These are phyloP conservation scores for Citrullus mucosospermus DNA, from an alignment of 306 rosid species.

Conservation along the genomic window DNA sequence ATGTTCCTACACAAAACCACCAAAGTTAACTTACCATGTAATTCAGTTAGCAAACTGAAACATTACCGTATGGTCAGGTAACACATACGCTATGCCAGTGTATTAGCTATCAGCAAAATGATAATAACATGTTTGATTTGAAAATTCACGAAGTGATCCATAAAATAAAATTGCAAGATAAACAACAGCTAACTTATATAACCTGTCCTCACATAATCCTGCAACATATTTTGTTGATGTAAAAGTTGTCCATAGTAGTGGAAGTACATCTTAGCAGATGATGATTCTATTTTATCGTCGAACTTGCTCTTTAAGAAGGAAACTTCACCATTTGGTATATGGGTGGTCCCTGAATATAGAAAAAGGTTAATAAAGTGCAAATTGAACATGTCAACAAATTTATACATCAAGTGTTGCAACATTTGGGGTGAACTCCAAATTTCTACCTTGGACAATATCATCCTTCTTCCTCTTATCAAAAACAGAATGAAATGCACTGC, in stretches of 20 bases:
- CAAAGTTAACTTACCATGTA: slow-evolving; percentile 1
- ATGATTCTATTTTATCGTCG: slow-evolving; percentile 84
- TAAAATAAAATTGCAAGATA: background rate
- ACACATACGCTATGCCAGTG: background rate
- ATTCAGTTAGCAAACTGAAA: background rate
- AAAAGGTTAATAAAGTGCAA: background rate
- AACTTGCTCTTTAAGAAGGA: slow-evolving; percentile 56
- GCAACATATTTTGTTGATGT: slow-evolving; percentile 96
- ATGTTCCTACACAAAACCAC: slow-evolving; percentile 42
- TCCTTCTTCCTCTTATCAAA: slow-evolving; percentile 66
- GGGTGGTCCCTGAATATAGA: slow-evolving; percentile 26
- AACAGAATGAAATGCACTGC: slow-evolving; percentile 52
- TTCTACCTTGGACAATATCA: slow-evolving; percentile 46
- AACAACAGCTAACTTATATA: slow-evolving; percentile 12
- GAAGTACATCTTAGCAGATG: slow-evolving; percentile 93
- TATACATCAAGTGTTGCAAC: background rate
- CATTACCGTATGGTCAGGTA: background rate
- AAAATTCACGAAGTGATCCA: background rate
- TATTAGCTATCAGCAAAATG: background rate
- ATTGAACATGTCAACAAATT: background rate
- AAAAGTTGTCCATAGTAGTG: slow-evolving; percentile 92
- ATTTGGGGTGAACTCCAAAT: slow-evolving; percentile 9
- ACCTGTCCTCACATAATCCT: slow-evolving; percentile 98
- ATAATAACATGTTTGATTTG: background rate
- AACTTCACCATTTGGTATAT: slow-evolving; percentile 45